Conservation (phyloP, 208 protist genomes). For the Paratrypanosoma confusum region DNA sequence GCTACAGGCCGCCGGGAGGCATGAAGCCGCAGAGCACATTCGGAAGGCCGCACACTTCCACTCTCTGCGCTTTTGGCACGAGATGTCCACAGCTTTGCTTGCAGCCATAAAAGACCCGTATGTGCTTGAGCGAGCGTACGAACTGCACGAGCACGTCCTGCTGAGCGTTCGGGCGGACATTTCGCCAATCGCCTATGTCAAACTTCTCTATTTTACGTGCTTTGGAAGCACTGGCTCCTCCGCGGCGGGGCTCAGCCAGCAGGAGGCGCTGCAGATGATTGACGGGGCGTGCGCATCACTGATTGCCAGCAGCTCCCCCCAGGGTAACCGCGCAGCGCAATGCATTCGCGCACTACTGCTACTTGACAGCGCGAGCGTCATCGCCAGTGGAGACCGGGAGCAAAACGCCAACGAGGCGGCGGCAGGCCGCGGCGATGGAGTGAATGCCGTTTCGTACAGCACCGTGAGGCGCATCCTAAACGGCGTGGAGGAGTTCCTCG, state of each 20-base stretch:
- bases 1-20: conserved; percentile 20
- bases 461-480: conserved; percentile 68
- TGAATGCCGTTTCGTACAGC: conserved; percentile 36
- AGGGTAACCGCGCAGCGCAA: conserved; percentile 47
- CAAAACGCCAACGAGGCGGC: conserved; percentile 8
- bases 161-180: conserved; percentile 58
- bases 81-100: conserved; percentile 59
- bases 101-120: conserved; percentile 45
- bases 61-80: conserved; percentile 50
- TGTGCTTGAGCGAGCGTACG: conserved; percentile 44
- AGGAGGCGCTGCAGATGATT: conserved; percentile 56
- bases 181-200: conserved; percentile 75
- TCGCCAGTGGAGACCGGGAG: conserved; percentile 10
- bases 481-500: conserved; percentile 48
- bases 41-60: conserved; percentile 25
- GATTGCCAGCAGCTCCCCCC: conserved; percentile 19
- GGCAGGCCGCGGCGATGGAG: conserved; percentile 21
- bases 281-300: conserved; percentile 45
- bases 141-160: conserved; percentile 68
- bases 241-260: no score
- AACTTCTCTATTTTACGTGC: conserved; percentile 63
- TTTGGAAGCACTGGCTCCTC: conserved; percentile 33
- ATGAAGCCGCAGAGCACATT: conserved; percentile 23
- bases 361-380: conserved; percentile 37
- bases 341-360: conserved; percentile 81